Conservation (phyloP, 2,329 filamentous ascomycete genomes). For the Penicillium griseofulvum region DNA sequence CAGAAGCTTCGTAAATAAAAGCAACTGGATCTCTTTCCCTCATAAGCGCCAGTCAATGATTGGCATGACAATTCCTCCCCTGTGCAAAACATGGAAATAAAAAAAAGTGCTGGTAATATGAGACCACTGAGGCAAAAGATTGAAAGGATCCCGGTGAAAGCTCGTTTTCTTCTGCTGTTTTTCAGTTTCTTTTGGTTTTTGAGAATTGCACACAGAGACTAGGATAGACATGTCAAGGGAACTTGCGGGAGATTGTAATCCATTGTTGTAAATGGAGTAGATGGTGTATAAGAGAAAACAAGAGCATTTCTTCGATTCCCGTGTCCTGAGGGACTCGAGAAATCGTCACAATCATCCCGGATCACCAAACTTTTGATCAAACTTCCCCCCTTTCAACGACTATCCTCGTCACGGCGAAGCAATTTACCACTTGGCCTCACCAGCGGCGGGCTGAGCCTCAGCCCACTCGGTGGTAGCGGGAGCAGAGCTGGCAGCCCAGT, state of each 20-base stretch:
- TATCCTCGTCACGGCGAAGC: conserved; percentile 26
- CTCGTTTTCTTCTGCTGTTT: conserved; percentile 37
- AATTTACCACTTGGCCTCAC: conserved; percentile 44
- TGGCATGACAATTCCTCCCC: conserved; percentile 42
- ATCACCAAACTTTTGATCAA: conserved; percentile 27
- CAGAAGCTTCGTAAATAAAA: conserved; percentile 47
- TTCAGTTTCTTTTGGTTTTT: conserved; percentile 32
- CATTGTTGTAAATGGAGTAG: conserved; percentile 21
- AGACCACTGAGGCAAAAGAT: conserved; percentile 28
- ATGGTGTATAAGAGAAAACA: conserved; percentile 23
- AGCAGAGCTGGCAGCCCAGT: conserved; percentile 53
- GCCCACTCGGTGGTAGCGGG: conserved; percentile 43
- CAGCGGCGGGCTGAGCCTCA: conserved; percentile 31
- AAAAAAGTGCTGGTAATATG: conserved; percentile 26
- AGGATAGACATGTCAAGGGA: conserved; percentile 42
- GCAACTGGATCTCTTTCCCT: conserved; percentile 94
- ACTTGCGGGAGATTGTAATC: conserved; percentile 24
- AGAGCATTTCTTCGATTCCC: conserved; percentile 23
- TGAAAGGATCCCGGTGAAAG: conserved; percentile 30
- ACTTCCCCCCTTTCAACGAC: conserved; percentile 30
- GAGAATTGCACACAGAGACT: conserved; percentile 35
- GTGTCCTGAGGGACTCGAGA: conserved; percentile 9
- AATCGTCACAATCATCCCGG: conserved; percentile 25
- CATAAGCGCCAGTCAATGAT: conserved; percentile 79
- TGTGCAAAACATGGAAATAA: conserved; percentile 32